Conservation (phyloP, 208 protist species). For the Trypanosoma platydactyli region DNA sequence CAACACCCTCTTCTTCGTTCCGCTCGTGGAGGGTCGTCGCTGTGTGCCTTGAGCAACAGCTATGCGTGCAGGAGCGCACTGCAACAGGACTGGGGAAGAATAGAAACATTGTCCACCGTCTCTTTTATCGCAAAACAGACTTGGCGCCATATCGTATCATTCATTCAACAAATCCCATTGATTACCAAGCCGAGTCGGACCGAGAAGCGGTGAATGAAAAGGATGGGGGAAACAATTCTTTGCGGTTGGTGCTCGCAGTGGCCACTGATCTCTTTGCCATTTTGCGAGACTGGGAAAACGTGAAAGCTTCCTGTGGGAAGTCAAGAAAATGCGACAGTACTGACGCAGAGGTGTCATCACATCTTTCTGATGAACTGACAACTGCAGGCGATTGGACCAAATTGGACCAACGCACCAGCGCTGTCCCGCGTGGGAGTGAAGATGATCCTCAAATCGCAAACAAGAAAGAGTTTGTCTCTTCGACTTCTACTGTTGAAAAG, state of each 20-base stretch:
- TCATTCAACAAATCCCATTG: conserved; percentile 32
- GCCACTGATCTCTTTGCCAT: conserved; percentile 9
- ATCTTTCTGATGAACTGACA: background rate
- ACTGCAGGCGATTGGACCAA: background rate
- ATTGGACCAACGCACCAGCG: no score
- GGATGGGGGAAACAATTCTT: background rate
- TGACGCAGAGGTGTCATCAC: background rate
- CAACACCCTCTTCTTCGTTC: conserved; percentile 17
- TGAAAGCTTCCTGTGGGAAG: conserved; percentile 4
- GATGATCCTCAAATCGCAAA: background rate
- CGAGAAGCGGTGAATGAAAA: background rate
- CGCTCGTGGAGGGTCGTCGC: conserved; percentile 47
- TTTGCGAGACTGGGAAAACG: conserved; percentile 20
- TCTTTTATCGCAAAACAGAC: conserved; percentile 23
- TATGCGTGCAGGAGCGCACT: conserved; percentile 55
- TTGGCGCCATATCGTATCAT: conserved; percentile 44
- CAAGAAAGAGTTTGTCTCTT: background rate
- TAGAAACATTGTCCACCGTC: conserved; percentile 29
- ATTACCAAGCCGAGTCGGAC: conserved; percentile 31
- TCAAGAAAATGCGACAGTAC: background rate
- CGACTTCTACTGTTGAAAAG: background rate
- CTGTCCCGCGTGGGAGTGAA: background rate
- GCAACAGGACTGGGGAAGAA: conserved; percentile 36
- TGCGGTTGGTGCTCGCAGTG: conserved; percentile 38
- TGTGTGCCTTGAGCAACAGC: conserved; percentile 23